Base-by-base conservation (phyloP, 2,329 filamentous ascomycete species). In the Neophaeococcomyces mojaviensis region DNA sequence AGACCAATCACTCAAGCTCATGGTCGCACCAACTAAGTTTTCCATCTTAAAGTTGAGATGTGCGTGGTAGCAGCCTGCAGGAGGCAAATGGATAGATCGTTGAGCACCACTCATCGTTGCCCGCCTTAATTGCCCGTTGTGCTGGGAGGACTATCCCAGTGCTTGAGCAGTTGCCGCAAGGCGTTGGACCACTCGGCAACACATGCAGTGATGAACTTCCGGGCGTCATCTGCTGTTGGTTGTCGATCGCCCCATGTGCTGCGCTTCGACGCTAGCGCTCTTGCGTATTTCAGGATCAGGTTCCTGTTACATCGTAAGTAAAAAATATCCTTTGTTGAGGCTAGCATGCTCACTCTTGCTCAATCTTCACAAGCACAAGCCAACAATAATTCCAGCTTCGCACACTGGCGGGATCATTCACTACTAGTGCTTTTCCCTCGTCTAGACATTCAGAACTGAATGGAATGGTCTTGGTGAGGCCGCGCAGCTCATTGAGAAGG, bases 341-440 rank as follows among this genome's bases (percentile, higher is more conserved):
- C 12, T 22, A 18, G 15, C 7, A 6, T 42, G 70, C 77, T 63
- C 67, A 82, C 80, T 82, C 79, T 46, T 78, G 75, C 18, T 73
- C 69, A 41, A 86, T 79, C 62, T 85, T 86, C 34, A 67, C 67
- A 8, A 88, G 66, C 26, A 84, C 79, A 37, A 88, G 66, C 83
- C 84, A 88, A 34, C 81, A 84, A 55, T 84, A 70, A 59, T 88
- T 88, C 83, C 84, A 88, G 59, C 82, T 86, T 19, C 79, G 73
- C 55, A 79, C 80, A 52, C 79, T 83, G 15, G 73, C 67, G 0
- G 81, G 81, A 51, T 87, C 84, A 22, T 66, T 68, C 45, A 74
- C 70, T 2, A 88, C 83, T 18, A 80, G 69, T 46, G 68, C 64
- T 56, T 82, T 81, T 0, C 83, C 83, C 57, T 85, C 81, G 40